A percentile compares a stretch with the other conserved stretches of the same genome.
Conservation (phyloP, 1,284 basidiomycete genomes). For the Cryptococcus sp. region DNA sequence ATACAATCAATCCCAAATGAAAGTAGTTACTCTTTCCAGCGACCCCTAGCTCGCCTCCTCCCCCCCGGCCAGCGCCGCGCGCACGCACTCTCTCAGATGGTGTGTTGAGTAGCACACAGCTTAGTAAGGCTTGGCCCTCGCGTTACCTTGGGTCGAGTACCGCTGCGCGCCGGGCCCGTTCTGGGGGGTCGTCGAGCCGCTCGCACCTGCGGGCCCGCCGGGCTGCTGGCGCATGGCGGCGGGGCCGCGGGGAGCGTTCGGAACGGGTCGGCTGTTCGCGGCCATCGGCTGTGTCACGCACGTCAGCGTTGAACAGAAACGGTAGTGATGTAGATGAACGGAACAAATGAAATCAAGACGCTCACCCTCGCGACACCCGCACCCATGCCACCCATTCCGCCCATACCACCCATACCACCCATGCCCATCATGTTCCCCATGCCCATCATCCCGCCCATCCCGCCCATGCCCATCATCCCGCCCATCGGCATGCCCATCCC, state of each 20-base stretch:
- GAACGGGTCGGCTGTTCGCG: constrained; percentile 19
- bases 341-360: constrained; percentile 9
- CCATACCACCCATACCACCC: constrained; percentile 26
- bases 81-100: too few relatives aligned
- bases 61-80: too few relatives aligned
- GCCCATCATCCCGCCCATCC: constrained; percentile 54
- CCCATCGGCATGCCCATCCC: constrained; percentile 34
- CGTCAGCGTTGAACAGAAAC: background rate
- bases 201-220: constrained; percentile 43
- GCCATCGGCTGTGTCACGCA: constrained; percentile 3
- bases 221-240: constrained; percentile 50
- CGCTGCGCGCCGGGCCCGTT: constrained; percentile 67
- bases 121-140: constrained; percentile 47
- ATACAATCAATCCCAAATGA: background rate
- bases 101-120: background rate
- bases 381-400: constrained; percentile 25
- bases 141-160: constrained; percentile 47
- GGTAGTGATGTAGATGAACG: background rate
- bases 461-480: constrained; percentile 44
- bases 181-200: constrained; percentile 41
- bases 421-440: constrained; percentile 42
- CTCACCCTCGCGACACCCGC: constrained; percentile 25
- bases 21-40: constrained; percentile 5
- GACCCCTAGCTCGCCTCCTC: too few relatives aligned
- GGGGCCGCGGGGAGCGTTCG: constrained; percentile 50